A percentile compares a stretch with the other conserved stretches of the same genome.
phyloP scores from a whole-genome alignment of 495 filamentous ascomycete species.

The Hamigera avellanea region DNA sequence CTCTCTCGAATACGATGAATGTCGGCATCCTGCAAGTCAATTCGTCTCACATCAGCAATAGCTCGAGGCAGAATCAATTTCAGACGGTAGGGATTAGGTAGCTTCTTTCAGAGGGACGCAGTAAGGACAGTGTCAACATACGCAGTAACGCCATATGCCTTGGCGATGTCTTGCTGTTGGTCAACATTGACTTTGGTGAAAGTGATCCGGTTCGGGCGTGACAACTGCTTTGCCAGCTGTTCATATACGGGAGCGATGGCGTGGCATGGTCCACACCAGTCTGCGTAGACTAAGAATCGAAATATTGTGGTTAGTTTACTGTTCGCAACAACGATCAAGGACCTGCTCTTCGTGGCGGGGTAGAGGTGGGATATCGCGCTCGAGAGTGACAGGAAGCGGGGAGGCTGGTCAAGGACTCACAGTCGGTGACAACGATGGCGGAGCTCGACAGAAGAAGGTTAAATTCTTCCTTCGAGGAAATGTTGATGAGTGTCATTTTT shows the following conservation, averaged over 20 bases:
- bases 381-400: conserved; percentile 5
- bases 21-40: conserved; percentile 52
- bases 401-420: conserved; percentile 41
- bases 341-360: conserved; percentile 5
- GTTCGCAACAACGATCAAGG: not conserved
- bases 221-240: conserved; percentile 58
- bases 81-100: too few species aligned
- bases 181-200: conserved; percentile 86
- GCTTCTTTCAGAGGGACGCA: too few species aligned
- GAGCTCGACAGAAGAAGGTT: conserved; percentile 52
- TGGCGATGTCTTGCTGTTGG: conserved; percentile 58
- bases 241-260: conserved; percentile 77
- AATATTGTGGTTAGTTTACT: not conserved
- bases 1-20: conserved; percentile 81
- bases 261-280: conserved; percentile 81
- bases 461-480: conserved; percentile 62
- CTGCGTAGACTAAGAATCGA: conserved; percentile 59
- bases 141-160: conserved; percentile 61
- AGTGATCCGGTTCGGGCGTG: conserved; percentile 59
- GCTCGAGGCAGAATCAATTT: too few species aligned
- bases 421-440: conserved; percentile 71
- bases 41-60: not conserved
- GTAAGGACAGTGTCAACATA: conserved; percentile 23
- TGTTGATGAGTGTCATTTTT: conserved; percentile 58
- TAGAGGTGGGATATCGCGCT: conserved; percentile 1